Evolutionary conservation across 2,329 filamentous ascomycete genomes (phyloP), one percentile per base, ranked within the genome.

Genomic region (Colletotrichum sojae): DNA sequence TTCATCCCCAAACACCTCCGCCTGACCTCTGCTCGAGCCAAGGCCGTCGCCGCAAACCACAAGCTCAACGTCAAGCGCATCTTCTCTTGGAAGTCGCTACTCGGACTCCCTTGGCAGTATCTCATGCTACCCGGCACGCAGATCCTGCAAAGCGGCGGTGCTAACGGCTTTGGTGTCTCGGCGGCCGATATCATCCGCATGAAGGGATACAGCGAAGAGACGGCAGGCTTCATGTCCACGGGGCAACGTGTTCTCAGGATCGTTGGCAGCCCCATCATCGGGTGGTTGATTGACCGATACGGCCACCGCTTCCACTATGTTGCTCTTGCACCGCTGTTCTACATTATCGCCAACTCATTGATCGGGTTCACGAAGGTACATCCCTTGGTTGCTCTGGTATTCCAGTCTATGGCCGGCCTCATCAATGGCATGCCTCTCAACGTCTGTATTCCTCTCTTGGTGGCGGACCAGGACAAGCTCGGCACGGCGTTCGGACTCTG

Each of bases 401-500:
- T 69, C 39, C 48, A 56, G 20, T 73, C 60, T 39, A 69, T 74
- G 15, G 73, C 69, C 3, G 71, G 72, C 2, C 45, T 73, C 2
- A 73, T 73, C 31, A 73, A 74, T 39, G 61, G 58, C 12, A 72
- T 74, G 73, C 73, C 72, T 4, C 71, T 74, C 8, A 64, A 73
- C 6, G 64, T 74, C 13, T 71, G 73, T 46, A 73, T 74, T 9
- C 72, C 73, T 18, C 66, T 74, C 0, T 53, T 74, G 2, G 73
- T 73, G 5, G 71, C 67, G 0, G 73, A 73, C 15, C 71, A 74
- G 36, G 72, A 56, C 18, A 74, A 73, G 22, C 54, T 74, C 6
- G 72, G 73, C 4, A 74, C 71, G n/a, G 73, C 72, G 6, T 74
- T 73, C 66, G 72, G 73, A 4, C 63, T 73, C 0, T 74, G 73